These are phyloP conservation scores for Pseudogymnoascus pannorum DNA, from an alignment of 2,329 filamentous ascomycete genomes.

Conservation along the genomic window DNA sequence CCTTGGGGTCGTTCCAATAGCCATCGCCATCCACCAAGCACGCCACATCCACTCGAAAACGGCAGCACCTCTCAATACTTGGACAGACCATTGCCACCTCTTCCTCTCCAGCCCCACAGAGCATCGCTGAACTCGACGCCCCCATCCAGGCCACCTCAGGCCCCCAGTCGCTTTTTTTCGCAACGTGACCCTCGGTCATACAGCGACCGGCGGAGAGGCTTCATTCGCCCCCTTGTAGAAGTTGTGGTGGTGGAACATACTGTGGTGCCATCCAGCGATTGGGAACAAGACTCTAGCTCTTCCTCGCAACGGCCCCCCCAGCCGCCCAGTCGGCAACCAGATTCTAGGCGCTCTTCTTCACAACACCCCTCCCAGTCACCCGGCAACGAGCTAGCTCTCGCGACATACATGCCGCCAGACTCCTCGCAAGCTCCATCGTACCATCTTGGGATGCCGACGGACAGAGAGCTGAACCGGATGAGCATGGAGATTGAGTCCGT, in stretches of 20 bases:
- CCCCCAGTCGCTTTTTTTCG: background rate
- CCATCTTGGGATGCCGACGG: background rate
- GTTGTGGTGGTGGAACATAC: too few relatives aligned
- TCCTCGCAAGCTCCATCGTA: background rate
- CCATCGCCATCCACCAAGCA: background rate
- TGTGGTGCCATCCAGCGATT: too few relatives aligned
- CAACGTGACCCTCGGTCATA: background rate
- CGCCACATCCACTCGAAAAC: background rate
- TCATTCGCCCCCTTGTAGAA: too few relatives aligned
- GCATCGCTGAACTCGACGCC: background rate
- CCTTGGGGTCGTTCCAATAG: background rate
- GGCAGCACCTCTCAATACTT: background rate
- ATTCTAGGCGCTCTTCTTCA: background rate
- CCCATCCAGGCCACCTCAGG: background rate
- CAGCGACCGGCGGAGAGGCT: background rate
- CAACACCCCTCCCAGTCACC: background rate
- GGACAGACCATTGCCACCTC: background rate
- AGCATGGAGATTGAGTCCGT: background rate
- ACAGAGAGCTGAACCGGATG: background rate
- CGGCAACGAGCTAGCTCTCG: background rate
- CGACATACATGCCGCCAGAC: background rate
- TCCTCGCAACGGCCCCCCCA: background rate
- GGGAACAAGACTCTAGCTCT: background rate
- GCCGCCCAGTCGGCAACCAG: background rate
- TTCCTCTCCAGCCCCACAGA: background rate